Evolutionary conservation across 2,329 filamentous ascomycete species (phyloP), one percentile per base, ranked within the genome.

Genomic region (Aspergillus piperis): DNA sequence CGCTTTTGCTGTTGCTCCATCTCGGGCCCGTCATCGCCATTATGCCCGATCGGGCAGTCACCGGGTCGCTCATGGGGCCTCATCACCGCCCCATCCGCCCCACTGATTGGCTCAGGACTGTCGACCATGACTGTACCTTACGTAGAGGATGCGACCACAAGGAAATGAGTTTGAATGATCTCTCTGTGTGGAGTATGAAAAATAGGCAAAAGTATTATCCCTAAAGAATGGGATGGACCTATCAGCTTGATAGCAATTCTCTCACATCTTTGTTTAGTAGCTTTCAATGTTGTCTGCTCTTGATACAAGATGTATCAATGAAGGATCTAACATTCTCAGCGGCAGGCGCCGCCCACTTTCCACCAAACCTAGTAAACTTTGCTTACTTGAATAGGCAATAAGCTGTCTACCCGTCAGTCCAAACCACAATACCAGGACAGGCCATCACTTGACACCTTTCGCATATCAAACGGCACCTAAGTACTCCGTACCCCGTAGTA

Each of bases 41-140:
- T 54, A 59, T 32, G 47, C 59, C 51, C 59, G 36, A 61, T 55
- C 39, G 51, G 55, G 59, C 50, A 54, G 54, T 23, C 36, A 47
- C 15, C 47, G 21, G 53, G 39, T n/a, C 39, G 49, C 21, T n/a
- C 49, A 17, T 17, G 47, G 44, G 32, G 32, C 11, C 32, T 36
- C 32, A 36, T 36, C 32, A 36, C 32, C 32, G 32, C 32, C 32
- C 32, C 32, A 36, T 36, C 32, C 32, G 25, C 38, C 32, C 44
- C 49, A 25, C 21, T 48, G 27, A 17, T 52, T 41, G 25, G 48
- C 21, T 30, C 17, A n/a, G n/a, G n/a, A 5, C 11, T 8, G 17
- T 41, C 48, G 30, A 52, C 19, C 13, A 13, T 36, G 36, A 52
- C 56, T 27, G 36, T 52, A 41, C 25, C 36, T 58, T 41, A 44